These are phyloP conservation scores for Holtermannia corniformis DNA, from an alignment of 768 basidiomycete species.

Conservation along the genomic window DNA sequence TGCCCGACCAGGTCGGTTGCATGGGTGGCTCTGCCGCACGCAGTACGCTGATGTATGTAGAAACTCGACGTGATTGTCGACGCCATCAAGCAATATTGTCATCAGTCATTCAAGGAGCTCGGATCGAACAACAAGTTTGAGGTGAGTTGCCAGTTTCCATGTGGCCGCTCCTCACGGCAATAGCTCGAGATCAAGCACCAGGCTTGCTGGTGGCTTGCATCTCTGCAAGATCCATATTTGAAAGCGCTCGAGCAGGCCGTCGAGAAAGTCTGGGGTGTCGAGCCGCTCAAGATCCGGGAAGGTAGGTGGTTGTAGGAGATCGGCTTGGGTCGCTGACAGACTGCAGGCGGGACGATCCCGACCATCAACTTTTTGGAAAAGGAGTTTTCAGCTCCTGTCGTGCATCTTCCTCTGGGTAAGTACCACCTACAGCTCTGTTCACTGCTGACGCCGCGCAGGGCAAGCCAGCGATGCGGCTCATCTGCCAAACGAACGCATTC, in stretches of 20 bases:
- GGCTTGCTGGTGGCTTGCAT: slow-evolving; percentile 95
- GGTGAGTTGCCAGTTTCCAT: slow-evolving; percentile 44
- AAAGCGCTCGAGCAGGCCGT: slow-evolving; percentile 73
- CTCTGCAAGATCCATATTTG: slow-evolving; percentile 76
- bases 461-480: slow-evolving; percentile 69
- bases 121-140: slow-evolving; percentile 62
- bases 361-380: slow-evolving; percentile 90
- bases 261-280: slow-evolving; percentile 72
- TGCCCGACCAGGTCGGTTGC: slow-evolving; percentile 63
- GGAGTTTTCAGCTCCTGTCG: slow-evolving; percentile 73
- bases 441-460: not conserved
- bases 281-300: slow-evolving; percentile 81
- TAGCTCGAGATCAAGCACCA: slow-evolving; percentile 71
- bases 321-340: too few species aligned
- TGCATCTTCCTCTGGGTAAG: slow-evolving; percentile 84
- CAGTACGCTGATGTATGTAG: slow-evolving; percentile 6
- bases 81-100: slow-evolving; percentile 54
- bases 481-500: slow-evolving; percentile 84
- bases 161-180: not conserved
- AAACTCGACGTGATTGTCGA: slow-evolving; percentile 59
- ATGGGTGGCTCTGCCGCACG: not conserved
- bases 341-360: slow-evolving; percentile 93
- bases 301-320: too few species aligned
- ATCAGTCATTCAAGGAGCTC: slow-evolving; percentile 52
- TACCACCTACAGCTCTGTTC: slow-evolving; percentile 1